Base-by-base conservation (phyloP, 257 asterid genomes). In the Phtheirospermum japonicum region DNA sequence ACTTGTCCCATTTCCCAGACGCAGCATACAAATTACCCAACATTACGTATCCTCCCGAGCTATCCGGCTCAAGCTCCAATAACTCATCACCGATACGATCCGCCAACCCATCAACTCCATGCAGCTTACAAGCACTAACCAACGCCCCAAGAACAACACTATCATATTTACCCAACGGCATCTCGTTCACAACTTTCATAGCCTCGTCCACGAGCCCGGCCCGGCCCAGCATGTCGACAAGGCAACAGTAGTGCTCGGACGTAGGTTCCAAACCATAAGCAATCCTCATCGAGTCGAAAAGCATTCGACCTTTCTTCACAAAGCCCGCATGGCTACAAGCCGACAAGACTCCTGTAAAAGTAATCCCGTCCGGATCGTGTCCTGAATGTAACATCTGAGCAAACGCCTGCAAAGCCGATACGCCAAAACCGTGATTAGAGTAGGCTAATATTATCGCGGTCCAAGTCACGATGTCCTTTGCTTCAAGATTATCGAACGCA, bases 241-340 rank as follows among this genome's bases (percentile, higher is more conserved):
- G 79, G 70, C 79, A 70, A 59, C 80, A 69, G 13, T 79, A 85
- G 66, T 85, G 89, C 71, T 82, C 86, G 0, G 85, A 58, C 23
- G 42, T 70, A 14, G 82, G 79, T 59, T 80, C 85, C 51, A 85
- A 59, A 14, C 76, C 83, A 61, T 77, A 85, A 54, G 79, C 83
- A 58, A 31, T 52, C 33, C 55, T 70, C 20, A 85, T 85, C 58
- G 89, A 77, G 46, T 77, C 77, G 20, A 85, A 85, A 66, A 85
- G 61, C 83, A 71, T 76, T 65, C 48, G 75, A 28, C 90, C 86
- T 72, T 82, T 85, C 73, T 63, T 72, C 56, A 85, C 85, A 45
- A 85, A 77, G 61, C 86, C 92, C 8, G 88, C 74, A 57, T 84
- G 88, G 65, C 88, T 84, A 68, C 92, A 84, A 32, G 86, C 92